phyloP scores from a whole-genome alignment of 1,284 basidiomycete genomes.

The Ustilago loliicola region DNA sequence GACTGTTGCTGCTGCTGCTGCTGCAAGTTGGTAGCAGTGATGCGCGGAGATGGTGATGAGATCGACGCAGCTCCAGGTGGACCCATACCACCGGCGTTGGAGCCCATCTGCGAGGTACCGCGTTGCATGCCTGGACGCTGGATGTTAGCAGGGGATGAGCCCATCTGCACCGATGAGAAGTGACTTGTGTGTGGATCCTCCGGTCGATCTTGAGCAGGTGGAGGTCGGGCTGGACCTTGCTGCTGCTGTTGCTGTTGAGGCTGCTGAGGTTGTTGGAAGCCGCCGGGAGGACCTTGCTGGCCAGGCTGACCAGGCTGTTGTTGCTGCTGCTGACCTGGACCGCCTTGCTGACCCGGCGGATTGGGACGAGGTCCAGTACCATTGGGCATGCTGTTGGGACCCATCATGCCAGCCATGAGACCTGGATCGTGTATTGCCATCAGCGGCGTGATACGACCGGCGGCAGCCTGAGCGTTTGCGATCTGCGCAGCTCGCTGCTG shows the following conservation, averaged over 20 bases:
- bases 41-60: slow-evolving; percentile 53
- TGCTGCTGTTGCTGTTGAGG: slow-evolving; percentile 41
- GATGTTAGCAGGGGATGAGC: slow-evolving; percentile 51
- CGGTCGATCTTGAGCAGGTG: slow-evolving; percentile 37
- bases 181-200: slow-evolving; percentile 42
- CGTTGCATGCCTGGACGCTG: slow-evolving; percentile 53
- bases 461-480: slow-evolving; percentile 50
- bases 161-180: slow-evolving; percentile 45
- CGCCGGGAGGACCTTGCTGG: slow-evolving; percentile 22
- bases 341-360: slow-evolving; percentile 43
- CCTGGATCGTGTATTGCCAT: slow-evolving; percentile 64
- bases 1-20: slow-evolving; percentile 27
- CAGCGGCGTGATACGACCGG: slow-evolving; percentile 53
- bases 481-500: slow-evolving; percentile 55
- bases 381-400: slow-evolving; percentile 45
- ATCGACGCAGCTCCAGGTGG: slow-evolving; percentile 52
- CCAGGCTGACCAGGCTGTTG: slow-evolving; percentile 40
- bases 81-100: slow-evolving; percentile 55
- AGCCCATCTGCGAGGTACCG: slow-evolving; percentile 34
- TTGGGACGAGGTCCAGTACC: slow-evolving; percentile 33
- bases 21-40: slow-evolving; percentile 30
- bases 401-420: slow-evolving; percentile 65
- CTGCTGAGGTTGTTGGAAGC: slow-evolving; percentile 43
- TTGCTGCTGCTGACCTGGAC: slow-evolving; percentile 39
- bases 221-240: slow-evolving; percentile 33